Evolutionary conservation across 192 early-diverging fungal genomes (phyloP).

Genomic region (Physocladia obscura): DNA sequence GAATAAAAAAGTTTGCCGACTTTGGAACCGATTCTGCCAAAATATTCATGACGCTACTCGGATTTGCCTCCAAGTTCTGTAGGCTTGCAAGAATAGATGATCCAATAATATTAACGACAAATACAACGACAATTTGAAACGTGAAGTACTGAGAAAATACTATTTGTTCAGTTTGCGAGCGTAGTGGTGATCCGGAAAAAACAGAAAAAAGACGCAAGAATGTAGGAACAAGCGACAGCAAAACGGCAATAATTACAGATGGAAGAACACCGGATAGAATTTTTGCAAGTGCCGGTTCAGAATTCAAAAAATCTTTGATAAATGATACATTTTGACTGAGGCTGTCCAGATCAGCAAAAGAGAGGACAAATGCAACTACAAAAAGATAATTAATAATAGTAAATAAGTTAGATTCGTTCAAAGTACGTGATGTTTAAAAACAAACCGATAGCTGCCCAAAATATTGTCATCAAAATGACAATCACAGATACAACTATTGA

Average conservation of each 20-base stretch:
- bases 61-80: conserved; percentile 53
- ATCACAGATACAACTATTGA: conserved; percentile 50
- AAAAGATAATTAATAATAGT: too few relatives aligned
- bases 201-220: conserved; percentile 60
- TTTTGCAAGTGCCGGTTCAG: conserved; percentile 43
- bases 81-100: conserved; percentile 60
- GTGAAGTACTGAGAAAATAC: conserved; percentile 69
- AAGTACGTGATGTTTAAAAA: neutral
- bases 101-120: conserved; percentile 74
- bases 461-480: conserved; percentile 58
- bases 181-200: conserved; percentile 60
- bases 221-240: conserved; percentile 70
- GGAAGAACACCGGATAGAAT: conserved; percentile 79
- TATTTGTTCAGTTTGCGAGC: conserved; percentile 59
- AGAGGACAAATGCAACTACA: conserved; percentile 57
- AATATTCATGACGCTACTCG: conserved; percentile 45
- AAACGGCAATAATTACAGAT: conserved; percentile 61
- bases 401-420: neutral
- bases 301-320: conserved; percentile 39
- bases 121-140: conserved; percentile 71
- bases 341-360: conserved; percentile 50
- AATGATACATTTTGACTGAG: conserved; percentile 58
- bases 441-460: conserved; percentile 73
- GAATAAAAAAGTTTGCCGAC: conserved; percentile 79
- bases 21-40: conserved; percentile 67